These are phyloP conservation scores for Fusarium hainanense DNA, from an alignment of 2,329 filamentous ascomycete species.

Conservation along the genomic window DNA sequence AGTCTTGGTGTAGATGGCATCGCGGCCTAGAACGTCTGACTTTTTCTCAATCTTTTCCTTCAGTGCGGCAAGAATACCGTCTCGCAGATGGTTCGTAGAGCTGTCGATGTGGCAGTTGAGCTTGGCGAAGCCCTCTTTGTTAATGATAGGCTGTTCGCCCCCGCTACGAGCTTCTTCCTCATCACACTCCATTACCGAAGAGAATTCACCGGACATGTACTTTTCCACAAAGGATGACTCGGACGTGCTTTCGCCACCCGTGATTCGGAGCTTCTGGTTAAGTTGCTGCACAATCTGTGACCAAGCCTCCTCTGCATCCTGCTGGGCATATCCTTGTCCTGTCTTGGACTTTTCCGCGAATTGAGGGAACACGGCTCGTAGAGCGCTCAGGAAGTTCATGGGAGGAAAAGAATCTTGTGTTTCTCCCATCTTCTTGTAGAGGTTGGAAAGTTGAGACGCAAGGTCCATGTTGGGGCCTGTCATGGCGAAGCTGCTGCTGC, in stretches of 20 bases:
- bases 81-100: constrained; percentile 87
- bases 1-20: constrained; percentile 88
- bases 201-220: constrained; percentile 87
- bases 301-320: constrained; percentile 98
- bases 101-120: constrained; percentile 94
- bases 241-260: constrained; percentile 59
- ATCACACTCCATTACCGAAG: constrained; percentile 83
- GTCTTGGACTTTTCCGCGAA: constrained; percentile 90
- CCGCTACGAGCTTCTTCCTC: constrained; percentile 79
- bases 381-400: constrained; percentile 80
- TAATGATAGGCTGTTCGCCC: constrained; percentile 75
- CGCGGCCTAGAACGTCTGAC: constrained; percentile 79
- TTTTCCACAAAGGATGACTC: constrained; percentile 84
- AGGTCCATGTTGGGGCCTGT: constrained; percentile 66
- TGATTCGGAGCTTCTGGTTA: constrained; percentile 78
- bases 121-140: constrained; percentile 85
- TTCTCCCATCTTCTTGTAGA: constrained; percentile 90
- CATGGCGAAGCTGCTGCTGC: constrained; percentile 60
- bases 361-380: constrained; percentile 86
- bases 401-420: constrained; percentile 91
- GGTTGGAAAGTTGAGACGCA: constrained; percentile 78
- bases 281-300: constrained; percentile 91
- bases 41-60: constrained; percentile 92
- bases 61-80: constrained; percentile 85
- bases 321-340: constrained; percentile 90